Evolutionary conservation across 192 early-diverging fungal genomes (phyloP), one percentile per base, ranked within the genome.

Genomic region (Lobosporangium transversale): DNA sequence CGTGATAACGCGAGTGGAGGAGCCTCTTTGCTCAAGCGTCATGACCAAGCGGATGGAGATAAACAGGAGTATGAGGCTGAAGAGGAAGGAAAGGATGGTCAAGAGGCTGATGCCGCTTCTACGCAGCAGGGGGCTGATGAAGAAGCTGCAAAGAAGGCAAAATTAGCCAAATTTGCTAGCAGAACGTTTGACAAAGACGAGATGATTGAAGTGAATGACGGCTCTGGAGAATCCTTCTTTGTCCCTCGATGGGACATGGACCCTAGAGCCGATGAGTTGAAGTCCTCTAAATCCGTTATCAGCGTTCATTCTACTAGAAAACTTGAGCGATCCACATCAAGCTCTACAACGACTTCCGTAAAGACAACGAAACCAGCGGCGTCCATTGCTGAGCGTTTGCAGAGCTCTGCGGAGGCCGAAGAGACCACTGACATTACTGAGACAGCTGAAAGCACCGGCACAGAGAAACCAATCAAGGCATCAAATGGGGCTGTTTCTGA

Each of bases 151-250:
- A 29, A 23, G n/a, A 76, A 76, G 21, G 58, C 58, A 20, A 66
- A 53, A 20, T 58, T 49, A 37, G 59, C 73, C 58, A 76, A 66
- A 45, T 66, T 76, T 31, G 62, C 57, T 7, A 76, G 73, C 48
- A 61, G 73, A 24, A 76, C 73, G 0, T 76, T 76, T 50, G 73
- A 76, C 55, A 76, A 76, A 59, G 73, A 76, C 24, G 73, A 76
- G 47, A 76, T 76, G 73, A 76, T 76, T 23, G 73, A 76, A 27
- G 73, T 76, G 4, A 76, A 76, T 29, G 73, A 76, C 32, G 73
- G 73, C 5, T 62, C 63, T 21, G 73, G 73, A 8, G 73, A 76
- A 27, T 76, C 73, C 7, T 76, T 76, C 53, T 76, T 76, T 62
- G 56, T 76, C 4, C 73, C 73, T 50, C 73, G 73, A 20, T 76